Conservation (phyloP, 129 eudicot genomes). For the Arctium minus region DNA sequence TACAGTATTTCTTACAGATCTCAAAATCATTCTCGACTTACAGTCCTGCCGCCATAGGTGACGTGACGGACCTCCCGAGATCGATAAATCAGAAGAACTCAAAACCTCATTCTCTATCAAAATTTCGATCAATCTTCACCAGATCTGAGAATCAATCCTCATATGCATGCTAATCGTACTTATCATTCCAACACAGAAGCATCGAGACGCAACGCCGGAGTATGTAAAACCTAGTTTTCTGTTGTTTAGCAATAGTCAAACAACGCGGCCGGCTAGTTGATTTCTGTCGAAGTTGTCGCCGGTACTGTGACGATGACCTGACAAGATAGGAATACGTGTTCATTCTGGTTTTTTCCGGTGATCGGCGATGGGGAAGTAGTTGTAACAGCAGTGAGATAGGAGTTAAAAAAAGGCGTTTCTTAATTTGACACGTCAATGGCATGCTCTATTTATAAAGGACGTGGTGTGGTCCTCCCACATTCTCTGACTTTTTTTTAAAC, state of each 20-base stretch:
- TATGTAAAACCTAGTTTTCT: constrained; percentile 52
- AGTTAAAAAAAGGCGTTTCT: not conserved
- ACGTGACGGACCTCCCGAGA: not conserved
- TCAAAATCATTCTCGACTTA: not conserved
- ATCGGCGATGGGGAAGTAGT: not conserved
- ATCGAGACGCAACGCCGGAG: constrained; percentile 53
- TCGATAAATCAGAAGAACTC: not conserved
- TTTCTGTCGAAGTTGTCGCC: constrained; percentile 33
- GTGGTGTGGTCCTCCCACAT: constrained; percentile 19
- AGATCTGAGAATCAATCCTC: not conserved
- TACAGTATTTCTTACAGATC: not conserved
- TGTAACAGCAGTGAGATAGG: not conserved
- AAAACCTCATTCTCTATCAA: not conserved
- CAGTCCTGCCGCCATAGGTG: not conserved
- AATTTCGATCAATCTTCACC: not conserved
- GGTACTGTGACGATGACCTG: constrained; percentile 30
- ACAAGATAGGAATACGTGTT: constrained; percentile 27
- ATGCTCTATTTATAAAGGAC: not conserved
- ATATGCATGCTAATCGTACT: constrained; percentile 5
- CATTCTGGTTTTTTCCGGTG: constrained; percentile 12
- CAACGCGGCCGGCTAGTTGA: constrained; percentile 32
- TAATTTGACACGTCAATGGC: not conserved
- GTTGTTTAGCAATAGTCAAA: constrained; percentile 40
- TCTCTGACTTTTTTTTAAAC: constrained; percentile 10
- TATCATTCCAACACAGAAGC: constrained; percentile 61